Base-by-base conservation (phyloP, 1,284 basidiomycete genomes). In the Lentinula novae-zelandiae region DNA sequence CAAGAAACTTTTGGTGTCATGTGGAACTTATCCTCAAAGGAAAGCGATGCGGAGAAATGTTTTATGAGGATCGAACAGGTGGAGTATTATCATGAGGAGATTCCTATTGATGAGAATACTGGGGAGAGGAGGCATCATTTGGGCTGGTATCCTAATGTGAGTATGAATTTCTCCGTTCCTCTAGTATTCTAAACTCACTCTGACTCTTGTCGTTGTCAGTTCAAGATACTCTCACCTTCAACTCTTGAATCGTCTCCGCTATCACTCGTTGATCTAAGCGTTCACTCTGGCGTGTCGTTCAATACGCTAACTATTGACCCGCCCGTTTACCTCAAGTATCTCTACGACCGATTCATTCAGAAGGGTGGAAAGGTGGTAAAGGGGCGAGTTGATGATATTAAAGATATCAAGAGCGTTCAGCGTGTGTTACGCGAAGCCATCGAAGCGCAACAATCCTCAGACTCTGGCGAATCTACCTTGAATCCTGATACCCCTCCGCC, bases 291-390 rank as follows among this genome's bases (percentile, higher is more conserved):
- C 1, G 76, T 79, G 1, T 71, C 80, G 0, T 90, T 92, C 73
- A 82, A 76, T 3, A 89, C 87, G 0, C 64, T 92, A 42, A 86
- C 84, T 6, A 85, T 93, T 66, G 86, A 93, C 67, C 79, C 82
- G 0, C 82, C 86, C 0, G 72, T 78, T 7, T 93, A 93, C 68
- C 76, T 92, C 59, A 77, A 82, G 22, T 92, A 89, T 70, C 81
- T 93, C 8, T 70, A 87, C 38, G 72, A 79, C 12, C 81, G 83
- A 8, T 90, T 93, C 73, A 72, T 83, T 3, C 72, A 78, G 1
- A 71, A 71, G 1, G 90, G 90, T 36, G 91, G 91, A 1, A 73
- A 74, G 1, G 73, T 84, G 51, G 74, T 85, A 3, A 84, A 86
- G 0, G 80, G 76, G 2, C 71, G 78, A 2, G 73, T 91, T 1